A percentile compares a stretch with the other conserved stretches of the same genome.
phyloP scores from a whole-genome alignment of 1,284 basidiomycete species.

The Ceratorhiza oryzae-sativae region DNA sequence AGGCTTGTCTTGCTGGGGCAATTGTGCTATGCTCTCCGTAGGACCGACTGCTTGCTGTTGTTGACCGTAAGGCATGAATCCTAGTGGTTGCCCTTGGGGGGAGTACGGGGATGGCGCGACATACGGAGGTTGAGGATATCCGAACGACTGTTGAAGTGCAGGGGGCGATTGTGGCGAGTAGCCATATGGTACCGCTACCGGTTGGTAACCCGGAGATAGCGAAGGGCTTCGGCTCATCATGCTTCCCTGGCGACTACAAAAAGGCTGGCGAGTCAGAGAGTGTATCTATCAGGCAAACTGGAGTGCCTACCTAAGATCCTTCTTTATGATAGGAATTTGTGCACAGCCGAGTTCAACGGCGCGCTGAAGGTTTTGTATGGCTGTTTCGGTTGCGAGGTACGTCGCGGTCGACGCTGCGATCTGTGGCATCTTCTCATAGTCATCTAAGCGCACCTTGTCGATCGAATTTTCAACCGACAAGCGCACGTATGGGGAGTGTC shows the following conservation, averaged over 20 bases:
- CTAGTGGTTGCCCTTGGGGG: not conserved
- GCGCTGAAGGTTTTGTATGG: not conserved
- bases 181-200: not conserved
- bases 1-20: not conserved
- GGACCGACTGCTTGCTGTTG: not conserved
- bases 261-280: not conserved
- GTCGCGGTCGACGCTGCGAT: conserved; percentile 8
- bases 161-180: not conserved
- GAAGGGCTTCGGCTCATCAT: conserved; percentile 1
- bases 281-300: too few relatives aligned
- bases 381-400: conserved; percentile 3
- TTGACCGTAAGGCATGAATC: not conserved
- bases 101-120: not conserved
- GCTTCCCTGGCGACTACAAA: conserved; percentile 1
- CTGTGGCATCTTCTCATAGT: conserved; percentile 10
- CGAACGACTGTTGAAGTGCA: not conserved
- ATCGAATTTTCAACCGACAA: conserved; percentile 18
- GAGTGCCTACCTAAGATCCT: not conserved
- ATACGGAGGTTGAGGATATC: conserved; percentile 7
- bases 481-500: conserved; percentile 6
- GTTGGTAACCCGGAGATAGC: not conserved
- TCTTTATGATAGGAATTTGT: not conserved
- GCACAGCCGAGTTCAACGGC: conserved; percentile 2
- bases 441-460: conserved; percentile 20
- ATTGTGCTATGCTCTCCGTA: conserved; percentile 3